Conservation (phyloP, 768 basidiomycete genomes). For the Russula ochroleuca region DNA sequence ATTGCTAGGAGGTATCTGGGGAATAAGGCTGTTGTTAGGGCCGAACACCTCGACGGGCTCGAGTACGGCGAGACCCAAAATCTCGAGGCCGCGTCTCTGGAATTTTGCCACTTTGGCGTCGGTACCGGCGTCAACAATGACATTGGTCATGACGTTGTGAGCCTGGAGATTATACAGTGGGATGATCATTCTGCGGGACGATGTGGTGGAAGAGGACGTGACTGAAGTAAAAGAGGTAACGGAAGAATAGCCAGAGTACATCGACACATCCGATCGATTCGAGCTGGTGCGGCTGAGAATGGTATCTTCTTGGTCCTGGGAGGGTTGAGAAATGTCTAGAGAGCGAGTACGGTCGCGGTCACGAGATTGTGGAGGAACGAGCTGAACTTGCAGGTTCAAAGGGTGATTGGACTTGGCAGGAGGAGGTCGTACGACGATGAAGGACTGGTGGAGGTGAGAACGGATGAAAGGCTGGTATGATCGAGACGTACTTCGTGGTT, state of each 20-base stretch:
- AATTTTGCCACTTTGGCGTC: constrained; percentile 72
- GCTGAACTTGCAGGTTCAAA: constrained; percentile 86
- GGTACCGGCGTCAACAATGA: constrained; percentile 74
- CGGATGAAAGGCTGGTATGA: neutral
- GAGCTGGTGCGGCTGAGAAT: constrained; percentile 43
- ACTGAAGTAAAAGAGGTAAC: constrained; percentile 39
- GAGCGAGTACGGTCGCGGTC: constrained; percentile 40
- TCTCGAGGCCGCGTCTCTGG: constrained; percentile 64
- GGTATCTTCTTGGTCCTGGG: constrained; percentile 29
- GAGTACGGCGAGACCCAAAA: constrained; percentile 71
- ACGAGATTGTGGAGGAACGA: constrained; percentile 65
- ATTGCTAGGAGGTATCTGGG: constrained; percentile 25
- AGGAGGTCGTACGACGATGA: constrained; percentile 88
- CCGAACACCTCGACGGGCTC: constrained; percentile 78
- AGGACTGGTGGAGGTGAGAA: constrained; percentile 50
- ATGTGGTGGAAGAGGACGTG: constrained; percentile 39
- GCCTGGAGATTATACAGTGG: constrained; percentile 85
- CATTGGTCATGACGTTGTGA: constrained; percentile 83
- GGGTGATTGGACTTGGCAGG: constrained; percentile 82
- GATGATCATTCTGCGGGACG: constrained; percentile 68
- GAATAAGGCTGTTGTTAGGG: constrained; percentile 26
- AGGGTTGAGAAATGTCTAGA: constrained; percentile 39
- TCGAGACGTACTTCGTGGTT: constrained; percentile 45
- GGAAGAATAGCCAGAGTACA: constrained; percentile 48
- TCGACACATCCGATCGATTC: constrained; percentile 48